Evolutionary conservation across 768 basidiomycete genomes (phyloP), one percentile per base, ranked within the genome.

Genomic region (Crepidotus variabilis): DNA sequence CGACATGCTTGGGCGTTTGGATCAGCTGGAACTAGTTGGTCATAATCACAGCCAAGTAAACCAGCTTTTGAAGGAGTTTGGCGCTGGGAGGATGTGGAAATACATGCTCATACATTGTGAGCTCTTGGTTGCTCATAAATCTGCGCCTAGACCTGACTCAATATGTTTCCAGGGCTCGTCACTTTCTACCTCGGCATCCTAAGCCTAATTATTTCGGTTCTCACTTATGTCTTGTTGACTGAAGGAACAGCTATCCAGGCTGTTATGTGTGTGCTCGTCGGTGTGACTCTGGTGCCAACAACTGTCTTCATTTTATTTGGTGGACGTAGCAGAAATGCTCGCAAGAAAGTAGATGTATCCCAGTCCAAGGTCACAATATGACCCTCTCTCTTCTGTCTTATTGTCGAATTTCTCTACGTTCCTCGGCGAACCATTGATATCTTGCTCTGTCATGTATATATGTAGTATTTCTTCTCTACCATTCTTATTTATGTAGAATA

Each of bases 111-210:
- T 52, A 23, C 59, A 60, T 21, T 60, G 59, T 57, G 8, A 20
- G 56, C 35, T 22, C 1, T 16, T 22, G 50, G 45, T 16, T 14
- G 20, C 21, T 33, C 34, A 28, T 50, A 28, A 28, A 4, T 3
- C 28, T 28, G 28, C 8, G 4, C 28, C 28, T 4, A 28, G 8
- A 28, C 8, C 28, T 28, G 8, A 28, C 28, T 8, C 28, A 28
- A 28, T 32, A 3, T 11, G 20, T 21, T 20, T 1, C 28, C 20
- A 57, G 56, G 56, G 56, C 45, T 57, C 34, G 43, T 43, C 10
- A 52, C 56, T 11, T 57, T 57, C 51, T 57, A 57, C 33, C 56
- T 57, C 43, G 56, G 56, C 10, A 57, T 57, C 8, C 36, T 57
- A 11, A 36, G 50, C 20, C 51, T 57, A 2, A 45, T 52, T 33